phyloP scores from a whole-genome alignment of 208 protist genomes.

The Crithidia sp. region DNA sequence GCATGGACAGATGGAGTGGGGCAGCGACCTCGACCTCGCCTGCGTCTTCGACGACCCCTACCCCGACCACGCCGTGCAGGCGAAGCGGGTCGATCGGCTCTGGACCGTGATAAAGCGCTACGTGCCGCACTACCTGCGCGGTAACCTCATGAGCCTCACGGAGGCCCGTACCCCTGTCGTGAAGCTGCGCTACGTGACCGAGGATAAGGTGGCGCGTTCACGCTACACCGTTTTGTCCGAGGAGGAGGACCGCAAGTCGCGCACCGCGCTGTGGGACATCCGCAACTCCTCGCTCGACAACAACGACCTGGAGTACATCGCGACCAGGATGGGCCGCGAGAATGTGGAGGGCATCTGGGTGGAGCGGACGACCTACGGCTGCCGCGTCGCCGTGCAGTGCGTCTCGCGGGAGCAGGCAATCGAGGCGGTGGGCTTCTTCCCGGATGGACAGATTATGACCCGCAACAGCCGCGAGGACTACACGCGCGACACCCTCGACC shows the following conservation, averaged over 20 bases:
- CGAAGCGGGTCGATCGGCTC: constrained; percentile 86
- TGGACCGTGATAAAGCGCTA: constrained; percentile 90
- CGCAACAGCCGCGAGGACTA: constrained; percentile 87
- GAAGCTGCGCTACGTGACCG: constrained; percentile 80
- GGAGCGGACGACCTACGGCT: constrained; percentile 86
- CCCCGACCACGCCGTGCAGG: constrained; percentile 76
- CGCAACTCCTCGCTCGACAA: constrained; percentile 70
- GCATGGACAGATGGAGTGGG: constrained; percentile 91
- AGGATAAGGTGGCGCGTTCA: constrained; percentile 78
- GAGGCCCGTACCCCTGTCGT: constrained; percentile 89
- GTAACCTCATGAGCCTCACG: constrained; percentile 70
- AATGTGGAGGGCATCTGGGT: constrained; percentile 88
- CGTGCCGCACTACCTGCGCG: constrained; percentile 84
- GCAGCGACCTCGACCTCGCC: constrained; percentile 89
- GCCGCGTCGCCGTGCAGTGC: constrained; percentile 84
- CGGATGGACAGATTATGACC: constrained; percentile 88
- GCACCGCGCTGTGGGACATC: constrained; percentile 85
- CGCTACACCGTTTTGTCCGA: constrained; percentile 82
- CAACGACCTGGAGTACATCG: constrained; percentile 85
- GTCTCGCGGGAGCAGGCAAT: constrained; percentile 77
- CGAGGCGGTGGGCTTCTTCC: constrained; percentile 89
- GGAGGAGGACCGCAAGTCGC: constrained; percentile 85
- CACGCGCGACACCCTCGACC: constrained; percentile 87
- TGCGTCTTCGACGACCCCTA: constrained; percentile 91
- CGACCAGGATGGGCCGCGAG: constrained; percentile 76